phyloP scores from a whole-genome alignment of 2,329 filamentous ascomycete genomes.

The Mycosphaerelloides madeirae region DNA sequence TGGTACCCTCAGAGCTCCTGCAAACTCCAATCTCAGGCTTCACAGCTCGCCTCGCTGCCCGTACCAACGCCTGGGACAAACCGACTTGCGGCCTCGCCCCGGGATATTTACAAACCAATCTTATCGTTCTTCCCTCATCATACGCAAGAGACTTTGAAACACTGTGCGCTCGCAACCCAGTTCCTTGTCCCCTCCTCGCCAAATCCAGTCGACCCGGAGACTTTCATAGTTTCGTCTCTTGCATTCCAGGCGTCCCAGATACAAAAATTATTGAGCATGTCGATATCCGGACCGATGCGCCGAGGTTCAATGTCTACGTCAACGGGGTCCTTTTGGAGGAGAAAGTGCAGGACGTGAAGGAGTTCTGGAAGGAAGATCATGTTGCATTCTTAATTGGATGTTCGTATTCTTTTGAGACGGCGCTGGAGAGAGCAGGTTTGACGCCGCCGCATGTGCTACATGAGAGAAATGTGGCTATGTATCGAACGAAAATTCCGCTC shows the following conservation, averaged over 20 bases:
- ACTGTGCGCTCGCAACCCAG: slow-evolving; percentile 58
- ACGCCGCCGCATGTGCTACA: slow-evolving; percentile 48
- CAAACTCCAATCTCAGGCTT: not conserved
- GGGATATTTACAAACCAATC: slow-evolving; percentile 57
- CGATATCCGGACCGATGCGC: slow-evolving; percentile 56
- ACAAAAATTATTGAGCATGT: slow-evolving; percentile 39
- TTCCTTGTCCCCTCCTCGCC: slow-evolving; percentile 58
- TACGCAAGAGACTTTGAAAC: slow-evolving; percentile 56
- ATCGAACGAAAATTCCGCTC: slow-evolving; percentile 53
- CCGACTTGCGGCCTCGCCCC: slow-evolving; percentile 54
- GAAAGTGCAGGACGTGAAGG: slow-evolving; percentile 41
- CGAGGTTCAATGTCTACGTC: slow-evolving; percentile 56
- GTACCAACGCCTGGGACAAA: slow-evolving; percentile 37
- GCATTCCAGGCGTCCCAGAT: slow-evolving; percentile 29
- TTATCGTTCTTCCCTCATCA: slow-evolving; percentile 54
- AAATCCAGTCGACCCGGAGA: slow-evolving; percentile 46
- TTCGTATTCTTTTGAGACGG: slow-evolving; percentile 59
- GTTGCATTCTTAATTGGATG: slow-evolving; percentile 61
- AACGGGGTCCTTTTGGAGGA: slow-evolving; percentile 41
- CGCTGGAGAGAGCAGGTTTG: slow-evolving; percentile 49
- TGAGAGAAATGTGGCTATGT: slow-evolving; percentile 57
- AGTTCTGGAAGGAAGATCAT: slow-evolving; percentile 51
- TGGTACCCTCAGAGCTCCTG: slow-evolving; percentile 1
- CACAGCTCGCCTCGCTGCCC: slow-evolving; percentile 39
- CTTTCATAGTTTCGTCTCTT: slow-evolving; percentile 39